Evolutionary conservation across 306 rosid species (phyloP).

Genomic region (Trifolium fragiferum): DNA sequence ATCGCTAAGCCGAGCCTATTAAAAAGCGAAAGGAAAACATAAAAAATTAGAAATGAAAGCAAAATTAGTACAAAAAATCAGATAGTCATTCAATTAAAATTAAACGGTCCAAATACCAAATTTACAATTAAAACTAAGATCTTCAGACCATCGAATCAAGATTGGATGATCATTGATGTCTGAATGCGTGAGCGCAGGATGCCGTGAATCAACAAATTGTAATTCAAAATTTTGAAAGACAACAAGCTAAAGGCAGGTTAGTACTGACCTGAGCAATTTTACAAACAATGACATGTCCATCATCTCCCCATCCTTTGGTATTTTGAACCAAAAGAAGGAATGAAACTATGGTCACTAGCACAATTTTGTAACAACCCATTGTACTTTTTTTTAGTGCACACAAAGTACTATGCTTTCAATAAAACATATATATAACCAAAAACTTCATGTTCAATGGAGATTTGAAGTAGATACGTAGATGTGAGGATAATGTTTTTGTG

Average conservation of each 20-base stretch:
- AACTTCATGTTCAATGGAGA: not conserved
- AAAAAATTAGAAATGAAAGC: not conserved
- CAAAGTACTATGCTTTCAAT: not conserved
- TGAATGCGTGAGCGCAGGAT: too few relatives aligned
- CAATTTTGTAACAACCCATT: conserved; percentile 44
- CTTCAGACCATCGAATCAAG: too few relatives aligned
- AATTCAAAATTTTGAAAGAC: not conserved
- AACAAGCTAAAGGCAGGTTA: not conserved
- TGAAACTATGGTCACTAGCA: conserved; percentile 31
- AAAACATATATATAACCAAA: not conserved
- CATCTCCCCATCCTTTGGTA: conserved; percentile 66
- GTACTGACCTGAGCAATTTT: conserved; percentile 70
- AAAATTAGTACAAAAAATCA: not conserved
- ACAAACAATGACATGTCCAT: conserved; percentile 71
- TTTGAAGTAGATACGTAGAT: too few relatives aligned
- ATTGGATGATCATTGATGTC: too few relatives aligned
- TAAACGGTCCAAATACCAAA: too few relatives aligned
- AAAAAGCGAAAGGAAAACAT: not conserved
- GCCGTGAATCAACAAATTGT: too few relatives aligned
- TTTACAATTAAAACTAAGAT: too few relatives aligned
- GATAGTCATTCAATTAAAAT: too few relatives aligned
- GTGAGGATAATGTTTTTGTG: not conserved
- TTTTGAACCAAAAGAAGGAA: conserved; percentile 56
- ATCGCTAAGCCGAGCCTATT: conserved; percentile 60
- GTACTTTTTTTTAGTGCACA: not conserved